Evolutionary conservation across 208 protist species (phyloP).

Genomic region (Trypanosoma congolense): DNA sequence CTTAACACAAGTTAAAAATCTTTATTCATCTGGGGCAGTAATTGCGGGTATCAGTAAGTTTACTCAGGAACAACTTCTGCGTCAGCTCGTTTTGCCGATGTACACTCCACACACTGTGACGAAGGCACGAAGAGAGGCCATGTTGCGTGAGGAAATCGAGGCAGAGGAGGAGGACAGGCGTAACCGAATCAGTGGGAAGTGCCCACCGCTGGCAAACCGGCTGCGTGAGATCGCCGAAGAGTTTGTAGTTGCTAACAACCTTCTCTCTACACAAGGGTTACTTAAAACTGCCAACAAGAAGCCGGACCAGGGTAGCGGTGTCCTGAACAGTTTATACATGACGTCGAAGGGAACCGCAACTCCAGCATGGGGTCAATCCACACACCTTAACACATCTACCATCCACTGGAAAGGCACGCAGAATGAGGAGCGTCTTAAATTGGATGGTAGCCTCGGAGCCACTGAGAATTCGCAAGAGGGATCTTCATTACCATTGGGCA

Average conservation of each 20-base stretch:
- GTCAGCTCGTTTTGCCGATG: slow-evolving; percentile 42
- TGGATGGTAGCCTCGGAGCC: neutral
- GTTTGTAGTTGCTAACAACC: slow-evolving; percentile 57
- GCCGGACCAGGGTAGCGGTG: neutral
- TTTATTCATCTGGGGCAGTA: slow-evolving; percentile 34
- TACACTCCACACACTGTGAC: slow-evolving; percentile 75
- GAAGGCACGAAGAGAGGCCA: slow-evolving; percentile 21
- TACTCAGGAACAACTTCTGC: slow-evolving; percentile 53
- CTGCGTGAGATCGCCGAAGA: slow-evolving; percentile 64
- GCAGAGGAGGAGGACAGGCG: slow-evolving; percentile 21
- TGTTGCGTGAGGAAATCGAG: slow-evolving; percentile 24
- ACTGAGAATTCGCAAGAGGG: neutral
- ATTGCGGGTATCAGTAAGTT: slow-evolving; percentile 16
- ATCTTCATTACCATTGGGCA: slow-evolving; percentile 2
- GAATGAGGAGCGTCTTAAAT: neutral
- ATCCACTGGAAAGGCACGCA: neutral
- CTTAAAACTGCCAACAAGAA: slow-evolving; percentile 23
- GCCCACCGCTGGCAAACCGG: slow-evolving; percentile 41
- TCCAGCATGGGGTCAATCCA: neutral
- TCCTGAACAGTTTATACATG: neutral
- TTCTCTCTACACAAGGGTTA: slow-evolving; percentile 59
- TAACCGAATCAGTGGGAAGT: slow-evolving; percentile 28
- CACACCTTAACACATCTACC: neutral
- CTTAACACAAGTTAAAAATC: slow-evolving; percentile 50
- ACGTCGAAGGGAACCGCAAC: neutral